Evolutionary conservation across 1,139 yeast species (phyloP).

Genomic region (Chernovozyma aurita): DNA sequence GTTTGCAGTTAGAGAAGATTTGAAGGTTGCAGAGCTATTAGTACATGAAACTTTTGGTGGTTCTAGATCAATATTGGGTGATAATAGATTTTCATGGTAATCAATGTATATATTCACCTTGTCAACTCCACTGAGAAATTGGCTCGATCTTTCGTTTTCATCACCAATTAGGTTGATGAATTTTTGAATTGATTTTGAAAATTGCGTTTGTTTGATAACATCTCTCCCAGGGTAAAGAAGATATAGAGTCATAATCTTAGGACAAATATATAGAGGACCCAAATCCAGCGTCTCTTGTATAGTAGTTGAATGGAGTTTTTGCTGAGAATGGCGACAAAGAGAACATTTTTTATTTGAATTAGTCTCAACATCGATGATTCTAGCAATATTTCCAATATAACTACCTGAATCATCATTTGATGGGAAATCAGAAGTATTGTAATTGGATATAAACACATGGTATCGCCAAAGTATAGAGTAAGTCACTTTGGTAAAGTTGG

Average conservation of each 20-base stretch:
- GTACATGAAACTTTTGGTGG: too few relatives aligned
- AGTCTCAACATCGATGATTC: slow-evolving; percentile 1
- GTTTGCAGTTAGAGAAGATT: not conserved
- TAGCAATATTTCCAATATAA: slow-evolving; percentile 1
- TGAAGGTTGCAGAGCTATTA: not conserved
- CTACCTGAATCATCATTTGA: too few relatives aligned
- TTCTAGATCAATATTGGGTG: not conserved
- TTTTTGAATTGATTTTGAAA: not conserved
- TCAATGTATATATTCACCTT: slow-evolving; percentile 3
- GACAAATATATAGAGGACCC: not conserved
- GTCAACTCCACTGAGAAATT: not conserved
- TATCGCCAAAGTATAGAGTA: not conserved
- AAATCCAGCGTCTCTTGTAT: not conserved
- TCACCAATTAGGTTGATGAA: not conserved
- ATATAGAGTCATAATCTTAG: slow-evolving; percentile 4
- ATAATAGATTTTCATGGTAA: not conserved
- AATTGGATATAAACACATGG: slow-evolving; percentile 5
- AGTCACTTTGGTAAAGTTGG: not conserved
- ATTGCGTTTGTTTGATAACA: not conserved
- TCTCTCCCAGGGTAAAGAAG: slow-evolving; percentile 4
- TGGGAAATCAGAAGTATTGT: slow-evolving; percentile 1
- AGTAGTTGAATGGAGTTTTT: not conserved
- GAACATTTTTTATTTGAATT: not conserved
- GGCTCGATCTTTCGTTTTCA: not conserved
- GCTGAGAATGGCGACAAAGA: not conserved